Base-by-base conservation (phyloP, 2,329 filamentous ascomycete species). In the Ophiostoma ulmi region DNA sequence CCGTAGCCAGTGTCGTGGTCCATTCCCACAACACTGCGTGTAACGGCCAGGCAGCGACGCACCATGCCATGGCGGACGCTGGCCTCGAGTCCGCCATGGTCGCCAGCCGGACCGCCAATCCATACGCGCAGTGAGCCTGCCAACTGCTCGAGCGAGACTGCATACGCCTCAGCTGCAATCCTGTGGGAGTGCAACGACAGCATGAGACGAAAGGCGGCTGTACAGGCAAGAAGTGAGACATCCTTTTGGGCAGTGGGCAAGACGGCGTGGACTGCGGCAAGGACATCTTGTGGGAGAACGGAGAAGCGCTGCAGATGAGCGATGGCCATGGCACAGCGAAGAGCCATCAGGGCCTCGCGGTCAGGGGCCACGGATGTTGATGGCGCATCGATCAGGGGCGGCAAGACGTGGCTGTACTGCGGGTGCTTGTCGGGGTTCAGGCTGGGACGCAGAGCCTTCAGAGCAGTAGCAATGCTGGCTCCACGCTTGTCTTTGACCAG, bases 241-340 rank as follows among this genome's bases (percentile, higher is more conserved):
- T 55, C 38, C 41, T 67, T 67, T 14, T 67, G 39, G 11, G 36
- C 63, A 10, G 67, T 36, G 20, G 81, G 80, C 7, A 83, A 80
- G 58, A 88, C 83, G 11, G 81, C 81, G 55, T 84, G 80, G 69
- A 88, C 83, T 22, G 86, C 79, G 11, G 78, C 78, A 3, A 85
- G 79, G 2, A 83, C 82, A 36, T 81, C 80, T 26, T 80, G 78
- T 0, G 82, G 82, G 2, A 80, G 80, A 0, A 75, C 76, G 64
- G 83, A 76, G 52, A 78, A 80, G 35, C 82, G 82, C 70, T 82
- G 82, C 17, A 90, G 81, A 74, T 89, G 85, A 8, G 87, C 86
- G 67, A 89, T 84, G 14, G 84, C 83, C 81, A 87, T 87, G 36
- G 87, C 86, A 75, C 87, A 89, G 52, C 84, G 81, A 7, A 90